A percentile compares a stretch with the other conserved stretches of the same genome.
Evolutionary conservation across 2,329 filamentous ascomycete genomes (phyloP).

Genomic region (Botrytis galanthina): DNA sequence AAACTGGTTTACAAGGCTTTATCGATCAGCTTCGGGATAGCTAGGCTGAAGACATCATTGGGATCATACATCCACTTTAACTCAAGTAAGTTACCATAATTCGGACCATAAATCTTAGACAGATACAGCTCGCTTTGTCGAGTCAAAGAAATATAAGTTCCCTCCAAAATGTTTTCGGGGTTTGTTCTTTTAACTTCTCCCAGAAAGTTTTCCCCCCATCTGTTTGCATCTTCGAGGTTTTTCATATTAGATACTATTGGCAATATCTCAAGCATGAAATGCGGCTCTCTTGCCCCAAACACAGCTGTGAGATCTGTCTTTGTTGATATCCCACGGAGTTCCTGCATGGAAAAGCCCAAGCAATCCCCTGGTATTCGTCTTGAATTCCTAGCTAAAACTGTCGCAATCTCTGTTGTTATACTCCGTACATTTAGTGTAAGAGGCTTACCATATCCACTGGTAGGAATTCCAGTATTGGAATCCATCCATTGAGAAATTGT

Average conservation of each 20-base stretch:
- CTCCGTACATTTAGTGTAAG: constrained; percentile 22
- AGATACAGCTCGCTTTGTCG: constrained; percentile 28
- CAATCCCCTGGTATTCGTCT: constrained; percentile 33
- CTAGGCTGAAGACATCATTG: constrained; percentile 39
- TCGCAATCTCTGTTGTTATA: constrained; percentile 19
- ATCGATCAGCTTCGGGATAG: constrained; percentile 35
- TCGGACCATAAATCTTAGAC: constrained; percentile 37
- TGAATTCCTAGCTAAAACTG: constrained; percentile 15
- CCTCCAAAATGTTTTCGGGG: constrained; percentile 34
- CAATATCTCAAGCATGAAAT: constrained; percentile 42
- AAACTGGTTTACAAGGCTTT: background rate
- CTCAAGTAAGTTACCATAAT: constrained; percentile 28
- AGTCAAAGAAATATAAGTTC: constrained; percentile 39
- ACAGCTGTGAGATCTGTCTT: constrained; percentile 30
- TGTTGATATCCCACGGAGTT: constrained; percentile 32
- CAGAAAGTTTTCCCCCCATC: constrained; percentile 31
- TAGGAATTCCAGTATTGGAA: background rate
- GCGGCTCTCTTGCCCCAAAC: constrained; percentile 37
- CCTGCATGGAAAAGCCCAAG: constrained; percentile 38
- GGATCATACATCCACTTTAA: constrained; percentile 42
- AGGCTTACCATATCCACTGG: constrained; percentile 17
- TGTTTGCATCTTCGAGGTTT: constrained; percentile 29
- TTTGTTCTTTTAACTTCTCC: constrained; percentile 30
- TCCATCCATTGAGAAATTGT: constrained; percentile 31
- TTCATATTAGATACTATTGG: constrained; percentile 31